Evolutionary conservation across 2,329 filamentous ascomycete genomes (phyloP), one percentile per base, ranked within the genome.

Genomic region (Aspergillus sp.): DNA sequence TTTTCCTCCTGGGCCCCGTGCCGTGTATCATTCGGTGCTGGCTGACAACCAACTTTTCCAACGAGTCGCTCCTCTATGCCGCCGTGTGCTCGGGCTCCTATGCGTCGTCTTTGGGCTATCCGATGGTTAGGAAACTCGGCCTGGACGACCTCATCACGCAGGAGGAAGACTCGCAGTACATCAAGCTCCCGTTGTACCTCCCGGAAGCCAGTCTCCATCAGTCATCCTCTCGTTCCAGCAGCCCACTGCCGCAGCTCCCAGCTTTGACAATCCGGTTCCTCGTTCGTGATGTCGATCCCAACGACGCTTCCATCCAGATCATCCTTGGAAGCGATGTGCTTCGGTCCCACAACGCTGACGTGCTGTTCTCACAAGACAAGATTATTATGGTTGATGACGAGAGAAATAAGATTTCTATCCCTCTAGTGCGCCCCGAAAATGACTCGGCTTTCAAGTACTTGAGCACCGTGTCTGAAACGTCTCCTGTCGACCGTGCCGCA

Each of bases 11-110:
- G 11, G 90, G 91, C 9, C 86, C 90, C 6, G 90, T 95, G 5
- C 93, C 93, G 5, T 88, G 90, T 28, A 95, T 98, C 53, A 88
- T 97, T 45, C 85, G 93, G 48, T 98, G 93, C 71, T 97, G 93
- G 90, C 75, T 97, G 55, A 91, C 88, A 27, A 86, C 84, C 31
- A 85, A 88, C 58, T 97, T 95, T 68, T 91, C 90, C 10, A 91
- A 95, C 61, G 84, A 86, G 52, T 86, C 89, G 7, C 77, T 97
- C 11, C 75, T 96, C 5, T 97, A 97, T 62, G 93, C 90, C 31
- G 90, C 90, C 30, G 76, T 97, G 2, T 97, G 93, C 66, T 91
- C 88, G 2, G 93, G 91, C 2, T 95, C 93, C 5, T 90, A 90
- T 64, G 85, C 82, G 55, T 97, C 93, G 1, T 83, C 82, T n/a